phyloP scores from a whole-genome alignment of 495 filamentous ascomycete genomes.

The Achaetomiella virescens region DNA sequence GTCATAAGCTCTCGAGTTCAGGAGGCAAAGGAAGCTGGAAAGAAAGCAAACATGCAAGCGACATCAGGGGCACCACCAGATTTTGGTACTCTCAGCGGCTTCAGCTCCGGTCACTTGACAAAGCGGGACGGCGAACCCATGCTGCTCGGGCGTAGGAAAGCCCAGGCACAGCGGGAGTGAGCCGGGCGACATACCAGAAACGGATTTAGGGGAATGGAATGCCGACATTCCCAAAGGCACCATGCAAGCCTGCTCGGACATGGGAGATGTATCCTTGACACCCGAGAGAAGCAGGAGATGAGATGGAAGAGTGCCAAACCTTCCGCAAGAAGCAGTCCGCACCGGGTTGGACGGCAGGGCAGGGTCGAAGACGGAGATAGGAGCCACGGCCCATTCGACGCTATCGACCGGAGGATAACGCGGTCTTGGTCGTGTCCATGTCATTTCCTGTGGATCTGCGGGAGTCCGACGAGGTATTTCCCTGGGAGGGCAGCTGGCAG shows the following conservation, averaged over 20 bases:
- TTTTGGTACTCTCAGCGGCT: slow-evolving; percentile 21
- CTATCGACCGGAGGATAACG: slow-evolving; percentile 18
- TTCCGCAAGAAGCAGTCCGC: slow-evolving; percentile 30
- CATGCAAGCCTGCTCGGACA: slow-evolving; percentile 25
- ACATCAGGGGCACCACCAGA: slow-evolving; percentile 13
- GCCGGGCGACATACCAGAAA: slow-evolving; percentile 29
- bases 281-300: slow-evolving; percentile 18
- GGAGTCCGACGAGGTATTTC: slow-evolving; percentile 2
- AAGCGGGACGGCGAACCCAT: slow-evolving; percentile 21
- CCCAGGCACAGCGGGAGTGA: slow-evolving; percentile 21
- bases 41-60: too few relatives aligned
- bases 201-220: slow-evolving; percentile 23
- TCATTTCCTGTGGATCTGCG: slow-evolving; percentile 17
- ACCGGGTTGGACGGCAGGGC: slow-evolving; percentile 21
- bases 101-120: slow-evolving; percentile 31
- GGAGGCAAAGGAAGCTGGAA: slow-evolving; percentile 1
- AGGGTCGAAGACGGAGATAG: slow-evolving; percentile 23
- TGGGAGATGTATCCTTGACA: slow-evolving; percentile 22
- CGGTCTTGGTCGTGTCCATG: slow-evolving; percentile 34
- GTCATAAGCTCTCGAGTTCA: slow-evolving; percentile 22
- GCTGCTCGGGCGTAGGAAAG: slow-evolving; percentile 11
- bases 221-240: slow-evolving; percentile 19
- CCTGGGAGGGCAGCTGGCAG: slow-evolving; percentile 22
- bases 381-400: slow-evolving; percentile 16
- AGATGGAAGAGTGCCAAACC: slow-evolving; percentile 28